Conservation (phyloP, 768 basidiomycete species). For the Suillus paluster region DNA sequence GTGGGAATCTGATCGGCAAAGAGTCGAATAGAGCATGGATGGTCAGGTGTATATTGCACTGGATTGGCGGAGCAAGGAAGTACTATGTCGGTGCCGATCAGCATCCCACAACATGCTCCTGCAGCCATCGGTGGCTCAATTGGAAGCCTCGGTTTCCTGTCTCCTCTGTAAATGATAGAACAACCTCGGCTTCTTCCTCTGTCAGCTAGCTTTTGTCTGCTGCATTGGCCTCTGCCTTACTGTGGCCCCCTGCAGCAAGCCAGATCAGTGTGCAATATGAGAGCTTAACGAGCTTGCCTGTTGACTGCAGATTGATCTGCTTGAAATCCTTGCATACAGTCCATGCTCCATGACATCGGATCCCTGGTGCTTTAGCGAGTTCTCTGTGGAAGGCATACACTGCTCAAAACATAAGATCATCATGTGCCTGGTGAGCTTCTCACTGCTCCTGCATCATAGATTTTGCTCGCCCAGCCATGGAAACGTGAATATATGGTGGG, state of each 20-base stretch:
- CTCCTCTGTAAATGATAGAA: conserved; percentile 34
- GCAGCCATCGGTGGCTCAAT: conserved; percentile 33
- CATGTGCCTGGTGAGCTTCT: neutral
- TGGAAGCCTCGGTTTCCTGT: conserved; percentile 40
- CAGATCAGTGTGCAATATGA: conserved; percentile 20
- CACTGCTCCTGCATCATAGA: conserved; percentile 17
- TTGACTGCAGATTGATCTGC: conserved; percentile 12
- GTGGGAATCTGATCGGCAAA: too few species aligned
- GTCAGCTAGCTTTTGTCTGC: conserved; percentile 31
- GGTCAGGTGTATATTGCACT: too few species aligned
- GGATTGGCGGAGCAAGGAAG: too few species aligned
- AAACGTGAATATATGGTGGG: too few species aligned
- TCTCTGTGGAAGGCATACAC: too few species aligned
- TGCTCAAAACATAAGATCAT: too few species aligned
- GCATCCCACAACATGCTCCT: conserved; percentile 40
- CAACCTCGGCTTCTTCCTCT: conserved; percentile 27
- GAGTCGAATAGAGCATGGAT: too few species aligned
- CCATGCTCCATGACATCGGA: too few species aligned
- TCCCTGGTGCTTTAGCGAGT: too few species aligned
- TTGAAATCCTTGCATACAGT: conserved; percentile 20
- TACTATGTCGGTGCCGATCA: too few species aligned
- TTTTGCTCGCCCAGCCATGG: conserved; percentile 7
- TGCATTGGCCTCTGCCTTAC: conserved; percentile 28
- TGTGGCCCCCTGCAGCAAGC: conserved; percentile 22
- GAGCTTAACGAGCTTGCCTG: conserved; percentile 19